Conservation (phyloP, 805 yeast genomes). For the Ogataea haglerorum region DNA sequence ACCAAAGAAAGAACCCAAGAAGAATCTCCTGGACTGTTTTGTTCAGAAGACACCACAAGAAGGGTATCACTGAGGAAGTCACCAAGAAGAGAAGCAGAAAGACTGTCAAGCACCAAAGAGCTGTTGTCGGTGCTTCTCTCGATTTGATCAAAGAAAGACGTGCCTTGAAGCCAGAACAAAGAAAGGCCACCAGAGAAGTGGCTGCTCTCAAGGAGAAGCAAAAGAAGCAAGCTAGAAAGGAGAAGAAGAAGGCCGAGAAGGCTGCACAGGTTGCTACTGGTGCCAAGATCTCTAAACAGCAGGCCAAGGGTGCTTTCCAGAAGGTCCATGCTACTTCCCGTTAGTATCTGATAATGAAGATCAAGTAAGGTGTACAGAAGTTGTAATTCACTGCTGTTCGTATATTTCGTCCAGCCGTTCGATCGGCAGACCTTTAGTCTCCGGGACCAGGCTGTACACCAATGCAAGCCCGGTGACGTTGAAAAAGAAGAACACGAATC, state of each 20-base stretch:
- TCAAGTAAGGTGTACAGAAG: slow-evolving; percentile 4
- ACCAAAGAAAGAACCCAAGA: slow-evolving; percentile 99
- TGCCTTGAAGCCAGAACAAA: slow-evolving; percentile 90
- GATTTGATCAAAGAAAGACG: slow-evolving; percentile 98
- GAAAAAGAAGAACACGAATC: slow-evolving; percentile 47
- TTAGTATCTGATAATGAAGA: slow-evolving; percentile 43
- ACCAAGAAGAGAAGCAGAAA: slow-evolving; percentile 96
- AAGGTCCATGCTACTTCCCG: slow-evolving; percentile 96
- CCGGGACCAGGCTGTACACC: slow-evolving; percentile 32
- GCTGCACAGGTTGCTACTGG: slow-evolving; percentile 79
- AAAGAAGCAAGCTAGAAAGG: slow-evolving; percentile 88
- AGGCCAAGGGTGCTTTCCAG: slow-evolving; percentile 97
- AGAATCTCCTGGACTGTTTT: slow-evolving; percentile 99
- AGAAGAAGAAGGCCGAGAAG: slow-evolving; percentile 91
- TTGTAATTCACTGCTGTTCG: slow-evolving; percentile 10
- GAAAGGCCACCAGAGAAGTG: slow-evolving; percentile 96
- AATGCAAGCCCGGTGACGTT: slow-evolving; percentile 23
- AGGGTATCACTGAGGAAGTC: slow-evolving; percentile 98
- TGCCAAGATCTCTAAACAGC: slow-evolving; percentile 86
- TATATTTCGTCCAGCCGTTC: slow-evolving; percentile 25
- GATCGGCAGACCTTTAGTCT: slow-evolving; percentile 27
- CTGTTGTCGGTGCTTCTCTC: slow-evolving; percentile 98
- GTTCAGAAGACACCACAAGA: slow-evolving; percentile 99
- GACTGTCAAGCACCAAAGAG: slow-evolving; percentile 98
- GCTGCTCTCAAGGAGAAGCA: slow-evolving; percentile 81